Conservation (phyloP, 768 basidiomycete genomes). For the Leccinum imitatum region DNA sequence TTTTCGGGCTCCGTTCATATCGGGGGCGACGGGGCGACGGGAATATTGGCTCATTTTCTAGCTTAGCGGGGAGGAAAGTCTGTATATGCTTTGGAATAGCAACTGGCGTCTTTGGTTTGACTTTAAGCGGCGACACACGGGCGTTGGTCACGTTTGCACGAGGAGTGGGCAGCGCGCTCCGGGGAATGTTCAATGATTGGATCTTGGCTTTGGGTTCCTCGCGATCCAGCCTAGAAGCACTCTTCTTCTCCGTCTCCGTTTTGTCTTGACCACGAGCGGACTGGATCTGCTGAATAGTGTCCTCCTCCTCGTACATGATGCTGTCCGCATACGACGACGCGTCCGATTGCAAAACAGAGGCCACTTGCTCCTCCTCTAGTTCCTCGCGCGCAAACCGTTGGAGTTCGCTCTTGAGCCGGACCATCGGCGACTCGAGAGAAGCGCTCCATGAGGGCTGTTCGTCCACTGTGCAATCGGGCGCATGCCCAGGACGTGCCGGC, state of each 20-base stretch:
- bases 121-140: slow-evolving; percentile 50
- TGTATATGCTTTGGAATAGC: slow-evolving; percentile 50
- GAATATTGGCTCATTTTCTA: slow-evolving; percentile 59
- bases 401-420: slow-evolving; percentile 62
- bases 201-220: slow-evolving; percentile 54
- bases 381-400: slow-evolving; percentile 47
- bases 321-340: slow-evolving; percentile 23
- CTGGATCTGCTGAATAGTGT: slow-evolving; percentile 26
- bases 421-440: slow-evolving; percentile 72
- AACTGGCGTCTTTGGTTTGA: slow-evolving; percentile 59
- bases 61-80: slow-evolving; percentile 63
- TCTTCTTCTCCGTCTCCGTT: slow-evolving; percentile 36
- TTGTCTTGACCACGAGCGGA: slow-evolving; percentile 44
- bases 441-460: slow-evolving; percentile 68
- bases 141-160: slow-evolving; percentile 33
- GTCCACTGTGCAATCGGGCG: slow-evolving; percentile 40
- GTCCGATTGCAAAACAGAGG: slow-evolving; percentile 23
- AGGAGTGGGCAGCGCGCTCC: slow-evolving; percentile 34
- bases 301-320: slow-evolving; percentile 32
- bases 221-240: slow-evolving; percentile 41
- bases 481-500: slow-evolving; percentile 47
- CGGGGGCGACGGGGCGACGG: slow-evolving; percentile 39
- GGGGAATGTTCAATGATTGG: slow-evolving; percentile 34
- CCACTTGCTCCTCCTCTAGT: slow-evolving; percentile 18
- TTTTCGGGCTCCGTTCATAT: slow-evolving; percentile 30